Evolutionary conservation across 140 eudicot species (phyloP).

Genomic region (Stevia rebaudiana): DNA sequence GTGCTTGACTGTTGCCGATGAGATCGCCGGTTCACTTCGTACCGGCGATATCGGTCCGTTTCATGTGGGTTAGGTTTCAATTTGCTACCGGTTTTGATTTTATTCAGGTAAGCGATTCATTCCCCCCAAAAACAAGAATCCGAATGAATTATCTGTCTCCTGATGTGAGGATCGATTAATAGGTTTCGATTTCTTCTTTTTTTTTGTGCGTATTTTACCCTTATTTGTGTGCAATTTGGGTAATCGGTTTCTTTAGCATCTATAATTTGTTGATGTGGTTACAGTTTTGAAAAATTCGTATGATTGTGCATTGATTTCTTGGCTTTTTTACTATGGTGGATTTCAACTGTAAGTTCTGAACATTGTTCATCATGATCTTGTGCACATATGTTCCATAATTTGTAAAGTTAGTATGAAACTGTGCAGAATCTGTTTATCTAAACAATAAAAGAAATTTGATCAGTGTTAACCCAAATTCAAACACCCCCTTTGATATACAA

Average conservation of each 20-base stretch:
- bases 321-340: too few relatives aligned
- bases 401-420: not conserved
- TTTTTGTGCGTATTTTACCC: slow-evolving; percentile 1
- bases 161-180: not conserved
- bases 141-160: not conserved
- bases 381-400: not conserved
- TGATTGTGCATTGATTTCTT: not conserved
- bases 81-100: slow-evolving; percentile 2
- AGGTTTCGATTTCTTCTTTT: not conserved
- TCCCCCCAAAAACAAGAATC: not conserved
- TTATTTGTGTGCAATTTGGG: not conserved
- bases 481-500: not conserved
- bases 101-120: slow-evolving; percentile 22
- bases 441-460: not conserved
- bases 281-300: not conserved
- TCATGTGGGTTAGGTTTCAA: slow-evolving; percentile 48
- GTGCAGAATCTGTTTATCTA: not conserved
- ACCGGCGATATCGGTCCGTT: slow-evolving; percentile 78
- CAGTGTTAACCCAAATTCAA: not conserved
- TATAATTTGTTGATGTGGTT: not conserved
- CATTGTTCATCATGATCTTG: not conserved
- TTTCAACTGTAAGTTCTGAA: not conserved
- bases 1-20: slow-evolving; percentile 70
- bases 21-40: slow-evolving; percentile 62
- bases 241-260: not conserved